A percentile compares a stretch with the other conserved stretches of the same genome.
Conservation (phyloP, 2,329 filamentous ascomycete genomes). For the Fusarium nisikadoi region DNA sequence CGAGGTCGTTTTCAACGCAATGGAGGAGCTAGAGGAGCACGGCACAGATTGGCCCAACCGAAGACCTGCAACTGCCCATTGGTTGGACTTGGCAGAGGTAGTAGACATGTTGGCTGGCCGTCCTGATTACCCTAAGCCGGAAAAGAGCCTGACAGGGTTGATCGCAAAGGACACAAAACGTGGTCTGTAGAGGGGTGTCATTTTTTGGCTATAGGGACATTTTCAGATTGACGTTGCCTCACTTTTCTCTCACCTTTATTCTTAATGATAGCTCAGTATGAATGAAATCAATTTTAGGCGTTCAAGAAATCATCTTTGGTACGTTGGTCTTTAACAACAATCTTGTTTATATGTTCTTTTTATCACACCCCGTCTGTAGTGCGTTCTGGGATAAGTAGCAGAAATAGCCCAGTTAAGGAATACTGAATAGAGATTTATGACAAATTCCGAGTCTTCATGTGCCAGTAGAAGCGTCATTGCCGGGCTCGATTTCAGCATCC, state of each 20-base stretch:
- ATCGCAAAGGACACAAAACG: slow-evolving; percentile 71
- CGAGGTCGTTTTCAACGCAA: slow-evolving; percentile 85
- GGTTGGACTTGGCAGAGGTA: slow-evolving; percentile 81
- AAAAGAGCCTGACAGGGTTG: slow-evolving; percentile 61
- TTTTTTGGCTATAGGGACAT: slow-evolving; percentile 19
- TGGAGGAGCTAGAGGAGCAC: slow-evolving; percentile 81
- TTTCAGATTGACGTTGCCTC: slow-evolving; percentile 14
- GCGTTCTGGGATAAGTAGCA: not conserved
- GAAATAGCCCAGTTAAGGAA: not conserved
- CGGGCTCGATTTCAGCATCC: not conserved
- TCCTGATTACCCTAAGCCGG: slow-evolving; percentile 62
- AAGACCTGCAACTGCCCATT: slow-evolving; percentile 85
- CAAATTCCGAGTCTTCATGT: not conserved
- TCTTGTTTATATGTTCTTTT: not conserved
- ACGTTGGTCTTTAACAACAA: not conserved
- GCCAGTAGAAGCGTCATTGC: not conserved
- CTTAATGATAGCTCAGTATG: slow-evolving; percentile 36
- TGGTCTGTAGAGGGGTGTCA: slow-evolving; percentile 49
- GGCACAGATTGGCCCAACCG: slow-evolving; percentile 95
- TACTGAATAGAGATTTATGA: not conserved
- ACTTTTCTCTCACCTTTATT: slow-evolving; percentile 25
- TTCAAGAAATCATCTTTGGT: slow-evolving; percentile 3
- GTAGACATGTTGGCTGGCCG: slow-evolving; percentile 88
- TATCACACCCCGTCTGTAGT: not conserved
- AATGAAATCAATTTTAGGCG: slow-evolving; percentile 31